phyloP scores from a whole-genome alignment of 1,284 basidiomycete species.

The Mycena sp. region DNA sequence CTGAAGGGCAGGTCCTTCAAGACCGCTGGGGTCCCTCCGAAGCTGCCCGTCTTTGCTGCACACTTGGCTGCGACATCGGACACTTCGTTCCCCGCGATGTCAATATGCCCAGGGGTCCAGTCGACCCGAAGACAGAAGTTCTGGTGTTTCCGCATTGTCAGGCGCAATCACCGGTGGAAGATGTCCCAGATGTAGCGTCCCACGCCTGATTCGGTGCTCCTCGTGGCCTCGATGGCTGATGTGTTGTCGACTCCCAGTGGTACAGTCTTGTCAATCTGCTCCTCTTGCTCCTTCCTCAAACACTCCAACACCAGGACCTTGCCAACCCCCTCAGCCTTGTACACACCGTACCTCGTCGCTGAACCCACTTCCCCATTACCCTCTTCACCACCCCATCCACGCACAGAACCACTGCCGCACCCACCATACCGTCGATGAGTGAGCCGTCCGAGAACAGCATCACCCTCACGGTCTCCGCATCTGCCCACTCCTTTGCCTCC shows the following conservation, averaged over 20 bases:
- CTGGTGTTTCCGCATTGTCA: background rate
- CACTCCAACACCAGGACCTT: background rate
- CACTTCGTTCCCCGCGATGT: background rate
- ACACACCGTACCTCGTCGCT: background rate
- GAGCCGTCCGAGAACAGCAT: background rate
- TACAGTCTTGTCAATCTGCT: background rate
- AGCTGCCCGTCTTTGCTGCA: background rate
- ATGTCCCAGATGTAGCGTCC: slow-evolving; percentile 1
- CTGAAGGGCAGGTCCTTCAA: background rate
- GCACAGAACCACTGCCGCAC: background rate
- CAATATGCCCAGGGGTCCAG: slow-evolving; percentile 7
- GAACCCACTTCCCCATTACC: background rate
- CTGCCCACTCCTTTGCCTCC: background rate
- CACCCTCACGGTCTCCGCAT: background rate
- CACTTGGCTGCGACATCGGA: slow-evolving; percentile 3
- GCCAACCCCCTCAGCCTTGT: background rate
- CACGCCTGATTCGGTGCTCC: background rate
- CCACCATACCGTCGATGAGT: background rate
- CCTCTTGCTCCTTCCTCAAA: background rate
- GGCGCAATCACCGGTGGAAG: background rate
- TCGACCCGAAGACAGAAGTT: background rate
- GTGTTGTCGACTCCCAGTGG: background rate
- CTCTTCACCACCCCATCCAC: background rate
- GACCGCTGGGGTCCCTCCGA: background rate
- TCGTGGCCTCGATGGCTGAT: background rate